Evolutionary conservation across 2,329 filamentous ascomycete genomes (phyloP).

Genomic region (Fusarium keratoplasticum): DNA sequence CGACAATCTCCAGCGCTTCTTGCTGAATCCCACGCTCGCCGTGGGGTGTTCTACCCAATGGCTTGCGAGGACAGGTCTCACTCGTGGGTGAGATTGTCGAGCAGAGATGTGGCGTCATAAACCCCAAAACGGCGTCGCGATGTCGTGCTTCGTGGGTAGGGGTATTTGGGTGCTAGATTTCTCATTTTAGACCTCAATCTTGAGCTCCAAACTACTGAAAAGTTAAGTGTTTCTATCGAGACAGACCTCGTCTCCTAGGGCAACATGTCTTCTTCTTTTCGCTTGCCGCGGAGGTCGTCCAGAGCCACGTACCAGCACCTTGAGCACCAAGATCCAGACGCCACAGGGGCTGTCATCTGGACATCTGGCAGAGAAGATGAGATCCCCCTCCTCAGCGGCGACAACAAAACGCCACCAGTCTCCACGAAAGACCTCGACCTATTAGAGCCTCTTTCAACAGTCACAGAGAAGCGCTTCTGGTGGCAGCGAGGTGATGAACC

Average conservation of each 20-base stretch:
- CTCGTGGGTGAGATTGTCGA: neutral
- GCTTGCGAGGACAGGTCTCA: neutral
- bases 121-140: neutral
- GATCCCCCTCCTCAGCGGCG: constrained; percentile 4
- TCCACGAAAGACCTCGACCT: neutral
- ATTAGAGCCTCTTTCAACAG: neutral
- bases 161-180: neutral
- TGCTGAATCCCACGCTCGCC: neutral
- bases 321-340: neutral
- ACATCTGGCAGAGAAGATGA: constrained; percentile 1
- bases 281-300: neutral
- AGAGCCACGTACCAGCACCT: neutral
- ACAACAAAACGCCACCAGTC: neutral
- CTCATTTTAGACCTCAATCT: neutral
- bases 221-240: neutral
- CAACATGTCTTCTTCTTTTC: neutral
- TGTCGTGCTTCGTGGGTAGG: neutral
- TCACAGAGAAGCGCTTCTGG: neutral
- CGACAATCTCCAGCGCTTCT: neutral
- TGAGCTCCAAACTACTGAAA: neutral
- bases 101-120: neutral
- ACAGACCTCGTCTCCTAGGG: neutral
- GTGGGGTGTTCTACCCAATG: neutral
- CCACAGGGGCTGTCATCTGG: neutral
- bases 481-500: neutral